Evolutionary conservation across 83 land plant genomes (phyloP), one percentile per base, ranked within the genome.

Genomic region (Larix sibirica): DNA sequence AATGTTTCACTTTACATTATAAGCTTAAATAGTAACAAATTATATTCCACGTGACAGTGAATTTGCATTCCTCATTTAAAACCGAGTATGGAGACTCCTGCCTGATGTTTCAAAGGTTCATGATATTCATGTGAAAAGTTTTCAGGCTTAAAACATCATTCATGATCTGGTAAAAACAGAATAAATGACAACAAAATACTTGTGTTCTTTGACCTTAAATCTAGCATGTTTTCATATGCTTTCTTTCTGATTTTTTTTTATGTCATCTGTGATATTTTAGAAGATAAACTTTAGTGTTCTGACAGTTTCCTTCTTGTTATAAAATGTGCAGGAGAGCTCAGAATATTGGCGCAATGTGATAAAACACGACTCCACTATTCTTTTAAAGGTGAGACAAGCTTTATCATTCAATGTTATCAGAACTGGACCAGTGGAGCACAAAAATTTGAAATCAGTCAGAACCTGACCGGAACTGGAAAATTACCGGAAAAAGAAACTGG

Each of bases 241-340:
- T 44, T 44, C 50, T 44, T 44, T 44, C 50, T 6, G 50, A 18
- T 7, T 20, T 71, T 5, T 40, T 18, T 71, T 7, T 71, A 40
- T 1, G 40, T n/a, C n/a, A 20, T 8, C 76, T 20, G 20, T 7
- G 18, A 9, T 40, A 71, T 10, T 71, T 18, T 71, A 71, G 40
- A 1, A 21, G n/a, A 71, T 36, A 13, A 71, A 9, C 40, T 71
- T 18, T 71, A 71, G 24, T 40, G 2, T 65, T 21, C 9, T 21
- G 21, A 23, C 68, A 65, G 31, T 63, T 65, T 65, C n/a, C n/a
- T 36, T 40, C 44, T 36, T 38, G 50, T 70, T 40, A 70, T 70
- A 40, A 20, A 36, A 71, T 4, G n/a, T 71, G 17, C 76, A 71
- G 76, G 76, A 71, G 76, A 71, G 76, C 47, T 71, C 23, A 71